Base-by-base conservation (phyloP, 2,329 filamentous ascomycete species). In the Colletotrichum australisinense region DNA sequence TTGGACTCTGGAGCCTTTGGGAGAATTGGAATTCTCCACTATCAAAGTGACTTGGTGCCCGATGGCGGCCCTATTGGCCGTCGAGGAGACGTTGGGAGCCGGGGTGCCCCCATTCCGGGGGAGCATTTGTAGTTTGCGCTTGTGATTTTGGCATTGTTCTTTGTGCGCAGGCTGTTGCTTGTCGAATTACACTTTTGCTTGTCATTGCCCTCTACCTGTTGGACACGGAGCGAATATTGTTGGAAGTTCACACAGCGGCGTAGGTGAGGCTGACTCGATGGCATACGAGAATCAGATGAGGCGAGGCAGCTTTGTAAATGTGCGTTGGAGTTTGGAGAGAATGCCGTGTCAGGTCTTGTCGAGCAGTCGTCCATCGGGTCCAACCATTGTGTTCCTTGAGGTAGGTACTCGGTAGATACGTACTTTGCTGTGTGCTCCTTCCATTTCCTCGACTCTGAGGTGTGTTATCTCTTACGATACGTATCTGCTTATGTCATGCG, bases 41-140 rank as follows among this genome's bases (percentile, higher is more conserved):
- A 8, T 6, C 35, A 22, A 65, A 53, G 49, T 62, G 56, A 58
- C 38, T 32, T 73, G 35, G 49, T 72, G 68, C 71, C 71, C 67
- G 38, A 73, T 72, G 63, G 62, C 67, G 55, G 71, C 68, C 71
- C 62, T 72, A 73, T 58, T 73, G 68, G 67, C 56, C 68, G 42
- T 57, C 26, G 30, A 22, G 28, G 4, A 19, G 4, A 19, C n/a
- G 12, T 19, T 49, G 16, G 7, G 46, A 60, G 49, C 72, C 16
- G 42, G 72, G 72, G 24, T 71, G 24, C 46, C 53, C 64, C 55
- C 58, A 35, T 63, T 58, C 57, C 32, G 30, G 24, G 28, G 28
- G 19, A 53, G 32, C 65, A 19, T 9, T 62, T 42, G 14, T 42
- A 49, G 35, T 52, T 30, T 69, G 63, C 24, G 56, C 28, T 60